Conservation (phyloP, 2,329 filamentous ascomycete genomes). For the Ophiosphaerella korrae region DNA sequence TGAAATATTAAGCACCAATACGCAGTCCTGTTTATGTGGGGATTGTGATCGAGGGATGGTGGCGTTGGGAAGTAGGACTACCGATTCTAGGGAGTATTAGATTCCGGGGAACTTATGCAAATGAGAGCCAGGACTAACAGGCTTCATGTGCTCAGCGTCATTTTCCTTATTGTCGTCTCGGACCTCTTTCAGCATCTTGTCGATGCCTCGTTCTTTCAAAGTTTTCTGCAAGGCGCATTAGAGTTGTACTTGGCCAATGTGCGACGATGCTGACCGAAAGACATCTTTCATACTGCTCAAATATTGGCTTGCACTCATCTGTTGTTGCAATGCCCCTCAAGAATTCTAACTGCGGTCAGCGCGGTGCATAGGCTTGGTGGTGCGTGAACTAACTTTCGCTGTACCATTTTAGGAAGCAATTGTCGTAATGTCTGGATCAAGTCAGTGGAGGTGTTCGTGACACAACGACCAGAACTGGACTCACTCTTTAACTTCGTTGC, state of each 20-base stretch:
- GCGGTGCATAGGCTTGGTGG: neutral
- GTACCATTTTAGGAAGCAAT: conserved; percentile 98
- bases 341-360: conserved; percentile 65
- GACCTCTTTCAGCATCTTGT: conserved; percentile 89
- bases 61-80: neutral
- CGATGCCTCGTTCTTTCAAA: conserved; percentile 86
- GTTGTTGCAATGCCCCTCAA: conserved; percentile 80
- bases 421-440: conserved; percentile 79
- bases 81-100: neutral
- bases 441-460: neutral
- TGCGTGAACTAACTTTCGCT: conserved; percentile 77
- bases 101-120: neutral
- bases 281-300: conserved; percentile 87
- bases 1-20: no score
- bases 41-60: no score
- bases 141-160: conserved; percentile 69
- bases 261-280: conserved; percentile 68
- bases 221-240: conserved; percentile 64
- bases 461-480: neutral
- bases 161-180: conserved; percentile 88
- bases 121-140: conserved; percentile 22
- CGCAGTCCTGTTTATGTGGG: no score
- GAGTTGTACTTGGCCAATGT: neutral
- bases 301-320: conserved; percentile 85
- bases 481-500: conserved; percentile 95